phyloP scores from a whole-genome alignment of 768 basidiomycete species.

The Cytidiella melzeri region DNA sequence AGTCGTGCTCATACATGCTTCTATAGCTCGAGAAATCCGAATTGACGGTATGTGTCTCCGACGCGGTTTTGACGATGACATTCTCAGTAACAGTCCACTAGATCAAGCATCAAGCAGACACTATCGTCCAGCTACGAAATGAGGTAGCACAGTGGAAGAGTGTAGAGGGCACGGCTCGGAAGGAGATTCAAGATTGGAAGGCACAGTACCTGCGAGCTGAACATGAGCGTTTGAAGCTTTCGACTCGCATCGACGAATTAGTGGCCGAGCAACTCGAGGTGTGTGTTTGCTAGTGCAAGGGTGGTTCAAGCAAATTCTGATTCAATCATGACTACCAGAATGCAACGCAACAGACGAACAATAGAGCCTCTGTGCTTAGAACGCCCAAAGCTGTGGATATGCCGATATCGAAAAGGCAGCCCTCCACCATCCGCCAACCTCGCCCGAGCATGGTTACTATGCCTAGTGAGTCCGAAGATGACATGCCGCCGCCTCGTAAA shows the following conservation, averaged over 20 bases:
- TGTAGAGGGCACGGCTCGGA: constrained; percentile 39
- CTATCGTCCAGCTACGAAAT: constrained; percentile 53
- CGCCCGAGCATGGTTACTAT: background rate
- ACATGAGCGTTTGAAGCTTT: constrained; percentile 54
- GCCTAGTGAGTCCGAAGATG: background rate
- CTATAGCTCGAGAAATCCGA: constrained; percentile 50
- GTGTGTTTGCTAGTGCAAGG: constrained; percentile 14
- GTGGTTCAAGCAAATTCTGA: background rate
- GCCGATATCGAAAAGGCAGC: background rate
- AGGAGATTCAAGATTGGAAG: constrained; percentile 66
- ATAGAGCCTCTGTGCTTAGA: background rate
- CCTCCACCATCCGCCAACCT: background rate
- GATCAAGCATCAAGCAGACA: constrained; percentile 56
- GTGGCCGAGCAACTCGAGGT: constrained; percentile 35
- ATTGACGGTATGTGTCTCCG: constrained; percentile 37
- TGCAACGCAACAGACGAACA: background rate
- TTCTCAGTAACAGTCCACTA: constrained; percentile 19
- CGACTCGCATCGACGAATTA: constrained; percentile 54
- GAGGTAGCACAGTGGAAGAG: constrained; percentile 71
- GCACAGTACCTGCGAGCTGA: constrained; percentile 74
- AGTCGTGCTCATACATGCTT: constrained; percentile 9
- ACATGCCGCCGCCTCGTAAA: background rate
- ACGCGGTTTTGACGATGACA: background rate
- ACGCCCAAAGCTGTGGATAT: background rate
- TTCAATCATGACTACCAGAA: too few species aligned